Base-by-base conservation (phyloP, 345 rosid species). In the Populus tremula region DNA sequence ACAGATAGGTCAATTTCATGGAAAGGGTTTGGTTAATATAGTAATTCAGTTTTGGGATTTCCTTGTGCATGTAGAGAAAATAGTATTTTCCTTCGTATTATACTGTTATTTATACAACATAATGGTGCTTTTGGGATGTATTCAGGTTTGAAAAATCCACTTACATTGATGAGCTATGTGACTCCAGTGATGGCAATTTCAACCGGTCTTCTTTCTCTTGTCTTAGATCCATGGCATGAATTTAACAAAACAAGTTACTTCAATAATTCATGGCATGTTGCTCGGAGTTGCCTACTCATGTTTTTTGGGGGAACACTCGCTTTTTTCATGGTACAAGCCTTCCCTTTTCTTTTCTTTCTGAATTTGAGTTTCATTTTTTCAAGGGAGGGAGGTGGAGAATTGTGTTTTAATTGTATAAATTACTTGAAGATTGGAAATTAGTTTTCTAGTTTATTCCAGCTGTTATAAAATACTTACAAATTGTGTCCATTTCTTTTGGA, bases 261-360 rank as follows among this genome's bases (percentile, higher is more conserved):
- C 73, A 86, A 96, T 80, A 96, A 77, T 87, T 84, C 94, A 36
- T 81, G 91, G 84, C 94, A 94, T 85, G 82, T 89, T 81, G 79
- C 88, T 69, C 90, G 92, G 81, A 96, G 98, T 88, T 91, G 92
- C 88, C 86, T 94, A 70, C 80, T 96, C 90, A 92, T 92, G 97
- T 87, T 96, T 81, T 88, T 94, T 79, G 98, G 99, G 79, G 99
- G 99, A 85, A 86, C 97, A 49, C 85, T 94, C 41, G 99, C 99
- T 73, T 96, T 94, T 85, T 89, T 87, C 81, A 96, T 94, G 98
- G 99, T 92, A 87, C 70, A 88, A 74, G 62, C 13, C 12, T 38
- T 62, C 31, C 62, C 1, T 68, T 38, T 66, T 41, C 7, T 6
- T 41, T n/a, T 38, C 59, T 21, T 8, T 14, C 29, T 69, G 27